Percentiles rank a stretch among this genome's conserved stretches.
phyloP scores from a whole-genome alignment of 2,329 filamentous ascomycete genomes.

The Colletotrichum abscissum region DNA sequence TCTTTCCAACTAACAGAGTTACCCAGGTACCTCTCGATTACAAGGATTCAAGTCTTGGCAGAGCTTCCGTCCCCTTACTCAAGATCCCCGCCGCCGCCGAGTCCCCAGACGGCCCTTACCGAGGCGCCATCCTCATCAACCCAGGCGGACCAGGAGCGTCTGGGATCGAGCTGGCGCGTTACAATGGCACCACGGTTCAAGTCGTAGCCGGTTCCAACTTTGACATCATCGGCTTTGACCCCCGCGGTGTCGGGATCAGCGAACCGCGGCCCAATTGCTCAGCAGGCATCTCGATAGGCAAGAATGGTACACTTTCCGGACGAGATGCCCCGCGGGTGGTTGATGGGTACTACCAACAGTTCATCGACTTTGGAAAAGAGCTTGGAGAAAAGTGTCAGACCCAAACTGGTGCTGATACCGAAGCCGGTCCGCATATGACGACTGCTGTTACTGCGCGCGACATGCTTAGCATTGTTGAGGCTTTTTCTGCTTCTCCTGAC shows the following conservation, averaged over 20 bases:
- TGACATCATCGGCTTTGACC: slow-evolving; percentile 57
- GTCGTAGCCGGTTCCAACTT: slow-evolving; percentile 40
- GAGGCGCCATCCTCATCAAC: slow-evolving; percentile 55
- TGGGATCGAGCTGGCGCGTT: slow-evolving; percentile 46
- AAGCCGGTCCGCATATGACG: slow-evolving; percentile 42
- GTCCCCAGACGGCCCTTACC: slow-evolving; percentile 49
- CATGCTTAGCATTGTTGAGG: slow-evolving; percentile 55
- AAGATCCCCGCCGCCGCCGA: slow-evolving; percentile 50
- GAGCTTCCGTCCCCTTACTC: slow-evolving; percentile 51
- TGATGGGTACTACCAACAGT: background rate
- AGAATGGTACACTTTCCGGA: background rate
- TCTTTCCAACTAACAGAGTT: background rate
- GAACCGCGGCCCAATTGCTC: slow-evolving; percentile 53
- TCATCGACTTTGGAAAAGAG: background rate
- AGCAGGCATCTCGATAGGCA: background rate
- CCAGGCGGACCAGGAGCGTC: slow-evolving; percentile 58
- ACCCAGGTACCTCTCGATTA: slow-evolving; percentile 52
- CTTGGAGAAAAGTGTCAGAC: slow-evolving; percentile 3
- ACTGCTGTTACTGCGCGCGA: slow-evolving; percentile 54
- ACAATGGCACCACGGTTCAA: slow-evolving; percentile 42
- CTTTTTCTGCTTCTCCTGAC: slow-evolving; percentile 32
- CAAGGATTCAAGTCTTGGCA: slow-evolving; percentile 42
- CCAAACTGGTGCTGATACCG: background rate
- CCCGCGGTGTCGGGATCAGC: slow-evolving; percentile 52
- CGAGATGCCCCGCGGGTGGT: background rate